A percentile compares a stretch with the other conserved stretches of the same genome.
Evolutionary conservation across 2,329 filamentous ascomycete genomes (phyloP).

Genomic region (Aspergillus fumigatiaffinis): DNA sequence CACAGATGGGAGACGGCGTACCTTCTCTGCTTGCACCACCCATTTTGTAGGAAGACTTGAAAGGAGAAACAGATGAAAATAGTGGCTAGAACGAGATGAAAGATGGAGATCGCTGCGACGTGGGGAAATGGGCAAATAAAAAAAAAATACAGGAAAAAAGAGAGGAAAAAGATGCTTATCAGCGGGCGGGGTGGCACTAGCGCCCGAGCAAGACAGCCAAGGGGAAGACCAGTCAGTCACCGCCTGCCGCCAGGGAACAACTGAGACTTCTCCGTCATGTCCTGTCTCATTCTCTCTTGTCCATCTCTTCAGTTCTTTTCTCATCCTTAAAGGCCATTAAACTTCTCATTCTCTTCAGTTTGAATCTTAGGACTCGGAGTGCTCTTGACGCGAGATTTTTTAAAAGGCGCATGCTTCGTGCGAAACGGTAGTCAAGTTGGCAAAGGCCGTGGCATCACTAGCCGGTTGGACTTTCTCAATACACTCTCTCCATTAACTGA

Average conservation of each 20-base stretch:
- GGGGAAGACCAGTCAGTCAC: conserved; percentile 13
- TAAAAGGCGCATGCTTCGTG: conserved; percentile 8
- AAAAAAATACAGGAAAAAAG: conserved; percentile 1
- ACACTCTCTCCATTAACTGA: conserved; percentile 23
- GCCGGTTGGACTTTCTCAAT: conserved; percentile 43
- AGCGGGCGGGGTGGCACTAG: conserved; percentile 15
- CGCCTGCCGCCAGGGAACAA: conserved; percentile 1
- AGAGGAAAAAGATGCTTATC: conserved; percentile 4
- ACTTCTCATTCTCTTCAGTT: not conserved
- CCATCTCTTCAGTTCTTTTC: not conserved
- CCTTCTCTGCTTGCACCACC: conserved; percentile 66
- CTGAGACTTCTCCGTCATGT: conserved; percentile 10
- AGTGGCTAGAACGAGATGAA: not conserved
- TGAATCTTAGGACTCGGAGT: not conserved
- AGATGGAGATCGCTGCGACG: not conserved
- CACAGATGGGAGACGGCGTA: conserved; percentile 26
- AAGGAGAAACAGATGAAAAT: conserved; percentile 1
- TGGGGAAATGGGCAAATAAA: conserved; percentile 4
- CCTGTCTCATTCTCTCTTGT: not conserved
- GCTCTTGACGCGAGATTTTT: not conserved
- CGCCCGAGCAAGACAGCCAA: conserved; percentile 14
- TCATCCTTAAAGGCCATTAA: not conserved
- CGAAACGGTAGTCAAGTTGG: conserved; percentile 15
- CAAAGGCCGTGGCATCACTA: conserved; percentile 30
- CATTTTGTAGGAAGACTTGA: conserved; percentile 46